Conservation (phyloP, 1,284 basidiomycete genomes). For the Phellinidium pouzarii region DNA sequence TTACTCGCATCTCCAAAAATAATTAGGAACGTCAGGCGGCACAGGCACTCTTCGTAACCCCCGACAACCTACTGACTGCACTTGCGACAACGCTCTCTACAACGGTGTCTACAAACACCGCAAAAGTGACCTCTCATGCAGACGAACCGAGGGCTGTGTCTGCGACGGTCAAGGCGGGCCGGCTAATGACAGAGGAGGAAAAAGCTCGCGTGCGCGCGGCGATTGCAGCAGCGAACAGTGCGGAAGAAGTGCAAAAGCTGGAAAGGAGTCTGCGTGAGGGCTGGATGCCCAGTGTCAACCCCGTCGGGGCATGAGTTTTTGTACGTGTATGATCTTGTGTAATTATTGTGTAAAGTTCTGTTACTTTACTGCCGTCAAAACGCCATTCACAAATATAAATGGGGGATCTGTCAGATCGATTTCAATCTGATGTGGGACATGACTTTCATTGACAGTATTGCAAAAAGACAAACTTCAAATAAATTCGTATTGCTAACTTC, state of each 20-base stretch:
- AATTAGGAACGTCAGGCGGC: constrained; percentile 70
- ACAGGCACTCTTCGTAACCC: constrained; percentile 70
- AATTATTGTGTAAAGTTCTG: constrained; percentile 20
- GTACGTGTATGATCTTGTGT: constrained; percentile 7
- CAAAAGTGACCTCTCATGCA: constrained; percentile 52
- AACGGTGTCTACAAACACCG: constrained; percentile 58
- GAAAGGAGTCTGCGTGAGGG: constrained; percentile 87
- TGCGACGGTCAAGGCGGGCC: constrained; percentile 57
- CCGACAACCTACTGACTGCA: constrained; percentile 69
- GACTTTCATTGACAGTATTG: too few relatives aligned
- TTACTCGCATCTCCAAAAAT: constrained; percentile 17
- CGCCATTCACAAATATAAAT: constrained; percentile 13
- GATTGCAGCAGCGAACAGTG: constrained; percentile 83
- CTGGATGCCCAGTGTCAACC: constrained; percentile 70
- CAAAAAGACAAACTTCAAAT: too few relatives aligned
- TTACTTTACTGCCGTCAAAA: constrained; percentile 15
- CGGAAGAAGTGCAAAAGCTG: constrained; percentile 85
- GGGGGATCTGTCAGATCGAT: too few relatives aligned
- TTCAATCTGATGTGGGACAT: too few relatives aligned
- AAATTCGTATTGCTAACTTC: too few relatives aligned
- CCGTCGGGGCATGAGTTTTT: constrained; percentile 55
- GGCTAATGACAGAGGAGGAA: constrained; percentile 90
- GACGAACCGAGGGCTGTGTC: constrained; percentile 67
- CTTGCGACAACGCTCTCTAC: constrained; percentile 74
- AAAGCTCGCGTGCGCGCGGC: constrained; percentile 85